Base-by-base conservation (phyloP, 345 rosid genomes). In the Moricandia arvensis region DNA sequence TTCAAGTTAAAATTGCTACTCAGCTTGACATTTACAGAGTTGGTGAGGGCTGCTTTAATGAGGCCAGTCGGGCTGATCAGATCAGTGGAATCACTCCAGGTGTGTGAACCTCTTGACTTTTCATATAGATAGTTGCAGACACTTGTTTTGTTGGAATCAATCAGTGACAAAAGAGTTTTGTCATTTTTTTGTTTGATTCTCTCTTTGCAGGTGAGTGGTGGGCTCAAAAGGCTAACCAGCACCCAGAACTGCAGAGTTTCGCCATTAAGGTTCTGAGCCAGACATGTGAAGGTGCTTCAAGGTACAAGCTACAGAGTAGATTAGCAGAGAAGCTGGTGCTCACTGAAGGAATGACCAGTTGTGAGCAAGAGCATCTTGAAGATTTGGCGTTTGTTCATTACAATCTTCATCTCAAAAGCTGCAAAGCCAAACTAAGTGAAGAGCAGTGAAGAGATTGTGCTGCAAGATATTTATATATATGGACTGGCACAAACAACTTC, bases 241-340 rank as follows among this genome's bases (percentile, higher is more conserved):
- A 61, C 41, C 87, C 90, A 0, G 88, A 87, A 78, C 81, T 87
- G 80, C 88, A 86, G 72, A 80, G 73, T 45, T 81, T 86, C 61
- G 84, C 91, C 9, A 71, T 80, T 4, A 81, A 83, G 63, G 49
- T 87, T 10, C 62, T 86, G 63, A 82, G 90, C 64, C 88, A 89
- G 77, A 86, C 91, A 8, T 85, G 86, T 43, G 87, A 82, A 35
- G 90, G 87, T 30, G 83, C 84, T 51, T 80, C 79, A 34, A 85
- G 69, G 72, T 87, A 81, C 55, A 82, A 80, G 55, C 82, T 89
- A 34, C 69, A 85, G 59, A 77, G 86, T 73, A 62, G 64, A 18
- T 26, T 85, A 58, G 91, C 83, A 2, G 88, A 86, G 82, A 80
- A 83, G 82, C 59, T 84, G 34, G 73, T 80, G 31, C 17, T 61